Percentiles rank a stretch among this genome's conserved stretches.
These are phyloP conservation scores for Cladorrhinum sp. DNA, from an alignment of 2,329 filamentous ascomycete species.

Conservation along the genomic window DNA sequence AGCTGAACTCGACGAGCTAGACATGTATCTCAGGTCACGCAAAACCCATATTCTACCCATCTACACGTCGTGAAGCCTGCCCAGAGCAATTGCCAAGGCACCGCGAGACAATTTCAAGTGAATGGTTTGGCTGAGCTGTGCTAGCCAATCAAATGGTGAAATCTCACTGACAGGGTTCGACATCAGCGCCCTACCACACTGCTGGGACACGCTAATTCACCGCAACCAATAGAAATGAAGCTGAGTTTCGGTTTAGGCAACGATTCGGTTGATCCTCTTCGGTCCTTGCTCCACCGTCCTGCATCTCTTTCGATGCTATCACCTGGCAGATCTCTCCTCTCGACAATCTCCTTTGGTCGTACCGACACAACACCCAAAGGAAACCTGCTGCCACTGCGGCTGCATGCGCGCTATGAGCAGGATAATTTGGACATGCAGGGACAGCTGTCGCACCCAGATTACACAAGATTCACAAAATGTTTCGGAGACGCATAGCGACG, in stretches of 20 bases:
- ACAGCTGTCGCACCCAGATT: not conserved
- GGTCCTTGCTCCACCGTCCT: not conserved
- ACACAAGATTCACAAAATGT: slow-evolving; percentile 10
- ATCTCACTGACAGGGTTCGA: not conserved
- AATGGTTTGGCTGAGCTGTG: not conserved
- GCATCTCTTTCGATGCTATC: not conserved
- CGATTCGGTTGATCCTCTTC: not conserved
- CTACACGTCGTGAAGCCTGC: not conserved
- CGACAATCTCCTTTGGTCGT: not conserved
- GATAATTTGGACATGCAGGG: not conserved
- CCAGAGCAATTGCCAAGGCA: not conserved
- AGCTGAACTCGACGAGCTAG: not conserved
- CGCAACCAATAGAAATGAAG: not conserved
- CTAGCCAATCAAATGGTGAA: not conserved
- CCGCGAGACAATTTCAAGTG: not conserved
- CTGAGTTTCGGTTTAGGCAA: not conserved
- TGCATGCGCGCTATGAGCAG: not conserved
- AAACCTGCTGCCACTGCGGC: not conserved
- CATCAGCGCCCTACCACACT: not conserved
- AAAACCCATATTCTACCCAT: no score
- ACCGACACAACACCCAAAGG: not conserved
- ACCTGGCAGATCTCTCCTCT: not conserved
- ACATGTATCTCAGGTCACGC: no score
- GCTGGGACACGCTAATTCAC: slow-evolving; percentile 1
- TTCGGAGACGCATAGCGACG: not conserved